Base-by-base conservation (phyloP, 202 grass and related monocot species). In the Musa balbisiana region DNA sequence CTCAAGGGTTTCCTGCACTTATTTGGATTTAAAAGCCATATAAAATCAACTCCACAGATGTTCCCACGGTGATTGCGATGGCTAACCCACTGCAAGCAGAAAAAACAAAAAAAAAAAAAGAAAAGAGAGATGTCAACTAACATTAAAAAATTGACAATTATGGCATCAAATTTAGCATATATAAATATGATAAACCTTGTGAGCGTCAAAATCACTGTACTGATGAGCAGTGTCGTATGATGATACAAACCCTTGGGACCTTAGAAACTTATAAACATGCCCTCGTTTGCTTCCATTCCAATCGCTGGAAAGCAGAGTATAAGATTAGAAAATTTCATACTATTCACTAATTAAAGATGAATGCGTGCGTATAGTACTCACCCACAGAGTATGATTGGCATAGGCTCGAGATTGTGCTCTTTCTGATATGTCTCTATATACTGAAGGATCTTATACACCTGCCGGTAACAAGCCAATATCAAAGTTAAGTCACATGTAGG, bases 211-310 rank as follows among this genome's bases (percentile, higher is more conserved):
- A 19, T 73, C 71, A 22, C 16, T 73, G 21, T 73, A 73, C 10
- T 73, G 71, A 54, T 73, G 71, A 73, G 50, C 71, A 19, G 52
- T 73, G 26, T 73, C 71, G 55, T 73, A 73, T 16, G 71, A 55
- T 53, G 71, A 73, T 9, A 73, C 71, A 55, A 73, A 73, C 21
- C 71, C 71, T 10, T 73, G 71, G 11, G 71, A 73, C 52, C 71
- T 73, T 22, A 73, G 71, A 55, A 73, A 73, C 52, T 73, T 73
- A 20, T 73, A 73, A 9, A 73, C 71, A 27, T 73, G 71, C 2
- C 67, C 67, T 2, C 67, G 67, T 69, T 69, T 69, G 29, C 67
- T 69, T 49, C 67, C 67, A 69, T 73, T 73, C 71, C 71, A 73
- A 16, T 73, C 71, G 12, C 71, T 73, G 71, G 8, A 69, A 19